These are phyloP conservation scores for Hemisphaericaspora lyxosophila DNA, from an alignment of 1,139 yeast genomes.

Conservation along the genomic window DNA sequence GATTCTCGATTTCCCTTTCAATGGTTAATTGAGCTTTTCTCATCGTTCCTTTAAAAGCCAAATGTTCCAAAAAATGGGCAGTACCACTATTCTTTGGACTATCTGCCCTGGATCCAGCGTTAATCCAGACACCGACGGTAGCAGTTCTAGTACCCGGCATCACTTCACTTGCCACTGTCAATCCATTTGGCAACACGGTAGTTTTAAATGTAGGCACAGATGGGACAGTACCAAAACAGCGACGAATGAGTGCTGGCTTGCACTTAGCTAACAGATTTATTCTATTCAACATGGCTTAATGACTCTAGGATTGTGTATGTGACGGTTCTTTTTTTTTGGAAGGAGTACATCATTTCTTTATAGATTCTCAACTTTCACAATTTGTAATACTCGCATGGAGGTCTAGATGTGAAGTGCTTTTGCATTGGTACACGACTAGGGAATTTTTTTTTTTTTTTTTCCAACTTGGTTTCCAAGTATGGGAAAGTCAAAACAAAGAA, in stretches of 20 bases:
- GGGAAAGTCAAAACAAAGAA: not conserved
- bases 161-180: constrained; percentile 88
- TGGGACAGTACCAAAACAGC: constrained; percentile 9
- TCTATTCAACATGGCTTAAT: constrained; percentile 9
- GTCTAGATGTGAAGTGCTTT: not conserved
- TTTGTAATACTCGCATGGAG: too few relatives aligned
- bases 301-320: not conserved
- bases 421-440: not conserved
- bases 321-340: not conserved
- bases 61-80: constrained; percentile 94
- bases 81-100: constrained; percentile 83
- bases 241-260: constrained; percentile 1
- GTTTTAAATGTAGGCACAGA: constrained; percentile 27
- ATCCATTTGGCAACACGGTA: constrained; percentile 57
- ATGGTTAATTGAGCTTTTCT: constrained; percentile 78
- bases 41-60: constrained; percentile 92
- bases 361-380: too few relatives aligned
- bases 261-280: constrained; percentile 4
- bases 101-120: constrained; percentile 98
- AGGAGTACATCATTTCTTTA: too few relatives aligned
- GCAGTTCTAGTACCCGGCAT: constrained; percentile 92
- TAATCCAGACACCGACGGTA: constrained; percentile 96
- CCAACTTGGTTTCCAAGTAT: not conserved
- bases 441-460: not conserved
- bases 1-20: constrained; percentile 91